phyloP scores from a whole-genome alignment of 2,329 filamentous ascomycete species.

The Trichoderma koningii region DNA sequence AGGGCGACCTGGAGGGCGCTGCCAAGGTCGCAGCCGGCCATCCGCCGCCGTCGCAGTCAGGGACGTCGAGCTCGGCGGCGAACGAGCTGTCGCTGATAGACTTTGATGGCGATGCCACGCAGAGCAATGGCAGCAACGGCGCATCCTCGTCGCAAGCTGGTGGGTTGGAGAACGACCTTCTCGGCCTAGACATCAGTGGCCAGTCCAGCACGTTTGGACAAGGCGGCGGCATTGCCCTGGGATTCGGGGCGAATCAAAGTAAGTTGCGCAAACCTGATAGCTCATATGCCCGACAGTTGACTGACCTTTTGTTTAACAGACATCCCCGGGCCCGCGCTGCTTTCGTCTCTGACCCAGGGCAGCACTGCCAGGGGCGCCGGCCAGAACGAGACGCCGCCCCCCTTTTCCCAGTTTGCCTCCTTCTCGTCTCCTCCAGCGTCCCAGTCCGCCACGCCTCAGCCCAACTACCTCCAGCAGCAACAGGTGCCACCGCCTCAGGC shows the following conservation, averaged over 20 bases:
- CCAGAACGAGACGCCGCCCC: constrained; percentile 45
- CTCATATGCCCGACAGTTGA: neutral
- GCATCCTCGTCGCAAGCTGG: constrained; percentile 53
- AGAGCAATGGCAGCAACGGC: constrained; percentile 52
- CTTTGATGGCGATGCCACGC: constrained; percentile 68
- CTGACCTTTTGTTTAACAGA: constrained; percentile 43
- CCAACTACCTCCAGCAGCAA: constrained; percentile 50
- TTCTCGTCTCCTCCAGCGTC: constrained; percentile 57
- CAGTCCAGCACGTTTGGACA: constrained; percentile 63
- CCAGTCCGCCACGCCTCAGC: constrained; percentile 57
- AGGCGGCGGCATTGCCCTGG: constrained; percentile 80
- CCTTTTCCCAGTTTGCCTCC: constrained; percentile 57
- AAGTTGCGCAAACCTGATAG: constrained; percentile 35
- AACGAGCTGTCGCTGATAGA: constrained; percentile 92
- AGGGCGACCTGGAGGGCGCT: constrained; percentile 84
- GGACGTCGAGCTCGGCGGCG: constrained; percentile 53
- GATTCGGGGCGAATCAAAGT: constrained; percentile 71
- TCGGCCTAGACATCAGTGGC: constrained; percentile 82
- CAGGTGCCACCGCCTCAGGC: constrained; percentile 45
- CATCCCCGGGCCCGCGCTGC: constrained; percentile 64
- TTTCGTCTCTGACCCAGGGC: constrained; percentile 64
- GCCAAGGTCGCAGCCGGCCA: constrained; percentile 82
- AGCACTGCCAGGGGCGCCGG: constrained; percentile 56
- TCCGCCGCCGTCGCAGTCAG: constrained; percentile 53
- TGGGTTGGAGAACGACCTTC: constrained; percentile 83